Evolutionary conservation across 495 filamentous ascomycete species (phyloP).

Genomic region (Neurospora hispaniola): DNA sequence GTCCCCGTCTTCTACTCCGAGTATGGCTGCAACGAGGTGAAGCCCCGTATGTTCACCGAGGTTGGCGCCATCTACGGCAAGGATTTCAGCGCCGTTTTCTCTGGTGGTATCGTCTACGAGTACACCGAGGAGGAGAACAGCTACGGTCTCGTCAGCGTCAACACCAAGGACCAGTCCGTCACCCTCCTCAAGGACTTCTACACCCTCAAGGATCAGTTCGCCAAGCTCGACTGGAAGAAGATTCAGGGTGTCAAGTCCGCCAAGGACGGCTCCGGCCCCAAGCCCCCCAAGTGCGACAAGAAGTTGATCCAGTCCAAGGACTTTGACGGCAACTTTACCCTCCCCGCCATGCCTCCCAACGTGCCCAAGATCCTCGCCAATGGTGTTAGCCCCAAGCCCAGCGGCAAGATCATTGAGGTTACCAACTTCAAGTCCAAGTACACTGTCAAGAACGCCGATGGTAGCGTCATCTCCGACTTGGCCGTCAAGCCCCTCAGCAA

Average conservation of each 20-base stretch:
- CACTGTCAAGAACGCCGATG: constrained; percentile 29
- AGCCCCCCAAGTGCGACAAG: constrained; percentile 47
- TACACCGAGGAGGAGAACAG: constrained; percentile 62
- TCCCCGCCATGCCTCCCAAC: constrained; percentile 45
- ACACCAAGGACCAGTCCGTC: constrained; percentile 48
- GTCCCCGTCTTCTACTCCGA: constrained; percentile 95
- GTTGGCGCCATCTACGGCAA: constrained; percentile 67
- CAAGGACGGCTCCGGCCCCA: constrained; percentile 34
- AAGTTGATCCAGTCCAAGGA: constrained; percentile 48
- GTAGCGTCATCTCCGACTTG: constrained; percentile 24
- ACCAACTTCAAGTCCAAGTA: constrained; percentile 31
- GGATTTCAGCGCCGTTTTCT: constrained; percentile 69
- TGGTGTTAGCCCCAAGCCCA: constrained; percentile 33
- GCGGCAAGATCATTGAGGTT: constrained; percentile 31
- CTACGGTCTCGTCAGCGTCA: constrained; percentile 67
- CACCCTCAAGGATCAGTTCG: constrained; percentile 62
- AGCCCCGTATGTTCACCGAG: constrained; percentile 75
- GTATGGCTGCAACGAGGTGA: constrained; percentile 81
- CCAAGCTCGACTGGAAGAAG: constrained; percentile 56
- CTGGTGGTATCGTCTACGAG: constrained; percentile 84
- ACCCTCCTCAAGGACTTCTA: constrained; percentile 62
- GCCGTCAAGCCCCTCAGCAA: constrained; percentile 32
- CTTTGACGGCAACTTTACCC: constrained; percentile 67
- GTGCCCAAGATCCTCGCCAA: constrained; percentile 43
- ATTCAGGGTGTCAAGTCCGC: constrained; percentile 48